Evolutionary conservation across 441 rosid species (phyloP).

Genomic region (Populus hybrid): DNA sequence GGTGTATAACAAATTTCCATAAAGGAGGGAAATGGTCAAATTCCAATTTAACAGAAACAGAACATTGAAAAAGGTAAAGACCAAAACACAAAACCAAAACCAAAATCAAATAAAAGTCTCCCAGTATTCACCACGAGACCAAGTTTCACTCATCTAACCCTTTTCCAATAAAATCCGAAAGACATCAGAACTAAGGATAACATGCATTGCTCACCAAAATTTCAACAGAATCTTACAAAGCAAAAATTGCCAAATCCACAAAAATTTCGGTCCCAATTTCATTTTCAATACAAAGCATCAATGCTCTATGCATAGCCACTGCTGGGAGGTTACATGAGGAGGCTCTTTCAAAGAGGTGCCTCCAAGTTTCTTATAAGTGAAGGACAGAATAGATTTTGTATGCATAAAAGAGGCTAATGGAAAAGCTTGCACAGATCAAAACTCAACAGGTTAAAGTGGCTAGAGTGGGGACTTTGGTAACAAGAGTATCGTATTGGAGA

Average conservation of each 20-base stretch:
- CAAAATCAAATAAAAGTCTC: not conserved
- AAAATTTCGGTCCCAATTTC: not conserved
- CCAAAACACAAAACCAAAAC: not conserved
- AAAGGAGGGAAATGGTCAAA: not conserved
- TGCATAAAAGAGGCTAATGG: not conserved
- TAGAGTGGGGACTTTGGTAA: not conserved
- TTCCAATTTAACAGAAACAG: not conserved
- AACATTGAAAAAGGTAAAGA: not conserved
- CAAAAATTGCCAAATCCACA: not conserved
- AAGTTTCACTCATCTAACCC: not conserved
- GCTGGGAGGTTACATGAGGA: not conserved
- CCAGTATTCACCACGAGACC: not conserved
- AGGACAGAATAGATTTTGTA: too few species aligned
- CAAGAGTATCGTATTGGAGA: not conserved
- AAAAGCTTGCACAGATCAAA: not conserved
- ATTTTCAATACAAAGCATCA: not conserved
- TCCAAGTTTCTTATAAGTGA: not conserved
- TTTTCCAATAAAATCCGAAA: not conserved
- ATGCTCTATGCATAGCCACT: not conserved
- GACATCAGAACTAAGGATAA: not conserved
- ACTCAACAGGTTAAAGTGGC: not conserved
- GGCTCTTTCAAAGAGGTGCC: not conserved
- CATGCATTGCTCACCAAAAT: not conserved
- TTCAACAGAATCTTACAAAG: not conserved
- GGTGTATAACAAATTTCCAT: not conserved